Percentiles rank a stretch among this genome's conserved stretches.
Conservation (phyloP, 352 stramenopile genomes). For the Phytophthora pistaciae region DNA sequence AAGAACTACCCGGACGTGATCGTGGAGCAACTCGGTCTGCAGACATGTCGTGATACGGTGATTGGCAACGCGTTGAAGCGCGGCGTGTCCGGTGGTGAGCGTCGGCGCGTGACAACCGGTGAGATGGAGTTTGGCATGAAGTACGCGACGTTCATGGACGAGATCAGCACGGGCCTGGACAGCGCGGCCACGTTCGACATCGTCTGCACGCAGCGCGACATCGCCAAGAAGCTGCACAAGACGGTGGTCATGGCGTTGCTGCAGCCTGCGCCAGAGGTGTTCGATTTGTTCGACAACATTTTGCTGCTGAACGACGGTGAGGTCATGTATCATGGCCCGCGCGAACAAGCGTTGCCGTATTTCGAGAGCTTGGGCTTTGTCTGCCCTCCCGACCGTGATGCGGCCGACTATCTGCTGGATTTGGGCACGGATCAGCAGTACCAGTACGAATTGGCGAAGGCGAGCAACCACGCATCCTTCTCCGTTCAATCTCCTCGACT, state of each 20-base stretch:
- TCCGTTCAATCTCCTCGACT: conserved; percentile 12
- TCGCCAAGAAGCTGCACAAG: conserved; percentile 49
- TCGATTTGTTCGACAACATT: conserved; percentile 92
- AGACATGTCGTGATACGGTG: conserved; percentile 27
- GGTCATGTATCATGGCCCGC: conserved; percentile 55
- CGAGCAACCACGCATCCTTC: conserved; percentile 10
- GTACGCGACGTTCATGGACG: conserved; percentile 81
- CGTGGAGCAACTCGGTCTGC: conserved; percentile 38
- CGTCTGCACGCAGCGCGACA: conserved; percentile 44
- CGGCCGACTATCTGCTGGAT: conserved; percentile 51
- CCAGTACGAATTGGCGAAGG: conserved; percentile 28
- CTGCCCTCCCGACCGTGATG: conserved; percentile 36
- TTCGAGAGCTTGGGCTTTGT: conserved; percentile 61
- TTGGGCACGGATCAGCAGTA: conserved; percentile 36
- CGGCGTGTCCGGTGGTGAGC: conserved; percentile 71
- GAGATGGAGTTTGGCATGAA: conserved; percentile 49
- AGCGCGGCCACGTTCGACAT: conserved; percentile 90
- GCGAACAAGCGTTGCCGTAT: conserved; percentile 38
- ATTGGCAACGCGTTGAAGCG: conserved; percentile 43
- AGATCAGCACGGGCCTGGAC: conserved; percentile 93
- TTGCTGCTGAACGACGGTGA: conserved; percentile 61
- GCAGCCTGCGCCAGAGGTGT: conserved; percentile 91
- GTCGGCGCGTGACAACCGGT: conserved; percentile 53
- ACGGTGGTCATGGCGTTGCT: conserved; percentile 76
- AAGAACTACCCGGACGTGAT: conserved; percentile 40